phyloP scores from a whole-genome alignment of 2,329 filamentous ascomycete genomes.

The Hymenoscyphus repandus region DNA sequence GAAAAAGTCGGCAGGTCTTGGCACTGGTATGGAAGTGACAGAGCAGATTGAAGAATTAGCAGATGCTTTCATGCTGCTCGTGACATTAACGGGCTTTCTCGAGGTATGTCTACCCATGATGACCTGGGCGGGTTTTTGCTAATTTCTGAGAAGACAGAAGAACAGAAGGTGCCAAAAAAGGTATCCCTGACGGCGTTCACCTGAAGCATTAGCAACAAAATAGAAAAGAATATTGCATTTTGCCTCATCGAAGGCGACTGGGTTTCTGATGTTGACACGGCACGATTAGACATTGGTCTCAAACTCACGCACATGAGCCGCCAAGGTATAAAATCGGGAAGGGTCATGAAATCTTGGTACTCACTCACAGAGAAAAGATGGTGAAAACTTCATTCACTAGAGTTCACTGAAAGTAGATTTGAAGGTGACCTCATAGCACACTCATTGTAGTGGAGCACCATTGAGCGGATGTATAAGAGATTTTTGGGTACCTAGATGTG shows the following conservation, averaged over 20 bases:
- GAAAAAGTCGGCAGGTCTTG: constrained; percentile 81
- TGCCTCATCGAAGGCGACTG: not conserved
- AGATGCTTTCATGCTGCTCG: constrained; percentile 78
- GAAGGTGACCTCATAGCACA: not conserved
- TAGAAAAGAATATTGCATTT: not conserved
- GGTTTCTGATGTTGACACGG: too few species aligned
- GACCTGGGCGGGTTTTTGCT: constrained; percentile 7
- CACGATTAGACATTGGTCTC: too few species aligned
- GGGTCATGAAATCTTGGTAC: too few species aligned
- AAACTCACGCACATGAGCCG: too few species aligned
- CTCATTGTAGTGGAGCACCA: not conserved
- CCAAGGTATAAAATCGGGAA: too few species aligned
- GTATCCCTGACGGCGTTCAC: constrained; percentile 23
- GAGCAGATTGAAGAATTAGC: constrained; percentile 70
- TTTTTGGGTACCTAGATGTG: too few species aligned
- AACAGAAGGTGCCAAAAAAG: constrained; percentile 27
- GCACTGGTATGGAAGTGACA: constrained; percentile 40
- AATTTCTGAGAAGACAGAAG: constrained; percentile 35
- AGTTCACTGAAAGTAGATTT: too few species aligned
- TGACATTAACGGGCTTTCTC: constrained; percentile 76
- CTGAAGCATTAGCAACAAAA: constrained; percentile 6
- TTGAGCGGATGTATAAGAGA: too few species aligned
- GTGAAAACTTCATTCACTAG: too few species aligned
- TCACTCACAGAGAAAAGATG: too few species aligned
- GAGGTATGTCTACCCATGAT: constrained; percentile 55